phyloP scores from a whole-genome alignment of 2,329 filamentous ascomycete genomes.

The Cladosporium sp. region DNA sequence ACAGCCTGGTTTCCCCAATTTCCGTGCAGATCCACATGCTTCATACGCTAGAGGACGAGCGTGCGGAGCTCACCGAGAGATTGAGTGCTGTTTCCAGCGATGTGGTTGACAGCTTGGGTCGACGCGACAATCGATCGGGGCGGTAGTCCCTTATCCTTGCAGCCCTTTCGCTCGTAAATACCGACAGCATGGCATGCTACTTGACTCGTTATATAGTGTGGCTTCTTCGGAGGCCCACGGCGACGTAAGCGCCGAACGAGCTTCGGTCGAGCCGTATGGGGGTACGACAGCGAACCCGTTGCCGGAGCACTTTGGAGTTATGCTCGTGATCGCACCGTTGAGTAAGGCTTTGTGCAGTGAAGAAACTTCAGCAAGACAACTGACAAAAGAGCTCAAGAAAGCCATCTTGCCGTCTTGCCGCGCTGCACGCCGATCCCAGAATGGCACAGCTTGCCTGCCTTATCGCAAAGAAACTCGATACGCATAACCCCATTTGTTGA shows the following conservation, averaged over 20 bases:
- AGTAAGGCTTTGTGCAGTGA: background rate
- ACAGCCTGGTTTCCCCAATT: background rate
- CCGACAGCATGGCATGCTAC: slow-evolving; percentile 3
- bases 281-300: background rate
- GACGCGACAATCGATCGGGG: background rate
- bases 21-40: slow-evolving; percentile 3
- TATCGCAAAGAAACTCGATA: slow-evolving; percentile 4
- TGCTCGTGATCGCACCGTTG: background rate
- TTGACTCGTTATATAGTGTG: background rate
- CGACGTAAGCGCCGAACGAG: slow-evolving; percentile 5
- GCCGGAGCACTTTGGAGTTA: background rate
- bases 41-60: background rate
- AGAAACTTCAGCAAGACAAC: background rate
- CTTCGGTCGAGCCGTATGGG: background rate
- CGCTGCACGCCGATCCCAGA: slow-evolving; percentile 11
- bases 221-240: background rate
- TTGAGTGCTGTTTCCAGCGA: background rate
- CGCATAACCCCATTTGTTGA: slow-evolving; percentile 1
- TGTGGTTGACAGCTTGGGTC: background rate
- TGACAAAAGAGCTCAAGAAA: background rate
- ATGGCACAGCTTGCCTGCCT: background rate
- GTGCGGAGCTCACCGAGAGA: background rate
- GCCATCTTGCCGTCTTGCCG: slow-evolving; percentile 5
- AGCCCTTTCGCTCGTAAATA: background rate
- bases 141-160: background rate